These are phyloP conservation scores for Moricandia moricandioides DNA, from an alignment of 345 rosid genomes.

Conservation along the genomic window DNA sequence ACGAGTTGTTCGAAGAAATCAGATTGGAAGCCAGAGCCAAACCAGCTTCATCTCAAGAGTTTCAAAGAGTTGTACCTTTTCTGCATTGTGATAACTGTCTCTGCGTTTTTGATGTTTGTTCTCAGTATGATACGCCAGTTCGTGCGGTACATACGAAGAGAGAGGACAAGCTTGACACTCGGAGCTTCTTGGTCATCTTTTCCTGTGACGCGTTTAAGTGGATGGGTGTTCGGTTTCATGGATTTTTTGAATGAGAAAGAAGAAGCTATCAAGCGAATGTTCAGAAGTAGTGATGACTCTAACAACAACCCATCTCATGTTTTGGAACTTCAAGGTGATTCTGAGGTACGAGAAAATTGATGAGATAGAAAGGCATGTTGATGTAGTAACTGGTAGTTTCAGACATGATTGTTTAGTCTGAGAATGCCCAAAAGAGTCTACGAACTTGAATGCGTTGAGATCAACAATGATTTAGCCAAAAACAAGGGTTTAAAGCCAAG, in stretches of 20 bases:
- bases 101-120: constrained; percentile 52
- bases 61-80: constrained; percentile 83
- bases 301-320: constrained; percentile 28
- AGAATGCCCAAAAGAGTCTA: too few relatives aligned
- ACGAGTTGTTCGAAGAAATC: constrained; percentile 44
- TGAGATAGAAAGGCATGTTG: not conserved
- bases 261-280: constrained; percentile 69
- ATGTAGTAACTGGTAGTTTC: too few relatives aligned
- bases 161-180: constrained; percentile 27
- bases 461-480: too few relatives aligned
- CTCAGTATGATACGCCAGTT: constrained; percentile 53
- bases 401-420: too few relatives aligned
- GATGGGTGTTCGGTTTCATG: constrained; percentile 48
- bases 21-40: constrained; percentile 34
- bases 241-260: constrained; percentile 79
- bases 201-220: constrained; percentile 33
- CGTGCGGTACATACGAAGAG: constrained; percentile 47
- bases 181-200: constrained; percentile 25
- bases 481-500: too few relatives aligned
- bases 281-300: constrained; percentile 41
- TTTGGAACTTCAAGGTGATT: constrained; percentile 22
- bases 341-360: constrained; percentile 27
- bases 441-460: too few relatives aligned
- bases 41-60: constrained; percentile 59
- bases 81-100: constrained; percentile 46